Base-by-base conservation (phyloP, 2,329 filamentous ascomycete genomes). In the Aspergillus unguis region DNA sequence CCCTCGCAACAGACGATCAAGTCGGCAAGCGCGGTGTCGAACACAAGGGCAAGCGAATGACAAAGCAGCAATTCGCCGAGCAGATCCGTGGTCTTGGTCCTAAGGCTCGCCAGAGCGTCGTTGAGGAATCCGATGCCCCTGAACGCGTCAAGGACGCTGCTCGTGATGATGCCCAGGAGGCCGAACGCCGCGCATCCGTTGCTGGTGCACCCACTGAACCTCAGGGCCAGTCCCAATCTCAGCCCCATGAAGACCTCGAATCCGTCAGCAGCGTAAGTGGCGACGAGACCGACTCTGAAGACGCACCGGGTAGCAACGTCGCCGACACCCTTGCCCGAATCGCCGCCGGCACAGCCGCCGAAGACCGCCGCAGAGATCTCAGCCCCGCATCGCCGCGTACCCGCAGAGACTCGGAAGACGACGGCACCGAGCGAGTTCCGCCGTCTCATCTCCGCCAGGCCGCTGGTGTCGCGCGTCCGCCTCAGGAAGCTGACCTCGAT, bases 21-120 rank as follows among this genome's bases (percentile, higher is more conserved):
- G 64, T 73, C 44, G 64, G 59, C 37, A 57, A 66, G 50, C 61
- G 63, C 6, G 71, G 73, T 11, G 61, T 73, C 27, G 52, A 58
- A 40, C 68, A 75, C 49, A 80, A 80, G 60, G 82, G 82, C 33
- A 75, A 77, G 17, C 76, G 84, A 40, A 83, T 86, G 80, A 84
- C 78, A 70, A 86, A 85, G 62, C 72, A 78, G 3, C 82, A 86
- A 56, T 86, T 86, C 63, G 84, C 86, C 62, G 71, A 80, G 53
- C 79, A 85, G 60, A 82, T 86, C 67, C 77, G 80, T 52, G 71
- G 77, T 23, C 73, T 86, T 65, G 82, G 85, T 56, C 79, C 83
- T 27, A 85, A 82, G 61, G 71, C 75, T 29, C 80, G 82, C 35
- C 78, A 76, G 10, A 76, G 73, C 44, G 56, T 74, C 4, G 69